Percentiles rank a stretch among this genome's conserved stretches.
phyloP scores from a whole-genome alignment of 805 yeast species.

The Kodamaea lidongshanica region DNA sequence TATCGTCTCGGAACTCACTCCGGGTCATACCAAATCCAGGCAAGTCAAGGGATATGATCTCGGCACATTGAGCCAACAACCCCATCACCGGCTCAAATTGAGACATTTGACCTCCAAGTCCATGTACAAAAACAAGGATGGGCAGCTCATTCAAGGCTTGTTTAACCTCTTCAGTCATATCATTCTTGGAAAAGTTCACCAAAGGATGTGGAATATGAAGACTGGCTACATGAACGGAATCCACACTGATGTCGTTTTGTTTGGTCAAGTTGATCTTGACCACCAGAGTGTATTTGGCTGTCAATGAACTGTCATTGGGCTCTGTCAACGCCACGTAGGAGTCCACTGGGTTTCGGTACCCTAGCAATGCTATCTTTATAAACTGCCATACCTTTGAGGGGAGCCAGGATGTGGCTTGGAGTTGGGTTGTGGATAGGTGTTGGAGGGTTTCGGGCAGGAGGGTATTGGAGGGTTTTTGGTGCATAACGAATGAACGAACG shows the following conservation, averaged over 20 bases:
- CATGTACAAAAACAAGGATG: conserved; percentile 66
- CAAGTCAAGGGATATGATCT: conserved; percentile 65
- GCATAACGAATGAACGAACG: too few species aligned
- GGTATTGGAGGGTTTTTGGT: too few species aligned
- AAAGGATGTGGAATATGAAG: conserved; percentile 50
- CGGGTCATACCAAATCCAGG: conserved; percentile 79
- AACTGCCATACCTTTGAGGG: conserved; percentile 22
- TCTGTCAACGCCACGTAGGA: conserved; percentile 33
- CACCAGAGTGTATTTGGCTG: conserved; percentile 43
- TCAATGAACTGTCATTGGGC: conserved; percentile 51
- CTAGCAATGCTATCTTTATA: conserved; percentile 18
- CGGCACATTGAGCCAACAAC: conserved; percentile 54
- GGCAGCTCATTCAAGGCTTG: conserved; percentile 52
- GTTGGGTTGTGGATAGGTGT: conserved; percentile 9
- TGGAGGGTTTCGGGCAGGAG: not conserved
- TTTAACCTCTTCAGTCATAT: conserved; percentile 27
- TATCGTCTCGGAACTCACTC: conserved; percentile 10
- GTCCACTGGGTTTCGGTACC: conserved; percentile 35
- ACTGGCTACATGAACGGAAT: conserved; percentile 34
- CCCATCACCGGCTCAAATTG: conserved; percentile 76
- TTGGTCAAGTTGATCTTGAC: conserved; percentile 30
- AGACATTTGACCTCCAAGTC: conserved; percentile 83
- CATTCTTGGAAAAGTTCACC: conserved; percentile 15
- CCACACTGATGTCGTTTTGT: conserved; percentile 15
- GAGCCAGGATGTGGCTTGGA: conserved; percentile 15